phyloP scores from a whole-genome alignment of 2,329 filamentous ascomycete species.

The Tricladium varicosporioides region DNA sequence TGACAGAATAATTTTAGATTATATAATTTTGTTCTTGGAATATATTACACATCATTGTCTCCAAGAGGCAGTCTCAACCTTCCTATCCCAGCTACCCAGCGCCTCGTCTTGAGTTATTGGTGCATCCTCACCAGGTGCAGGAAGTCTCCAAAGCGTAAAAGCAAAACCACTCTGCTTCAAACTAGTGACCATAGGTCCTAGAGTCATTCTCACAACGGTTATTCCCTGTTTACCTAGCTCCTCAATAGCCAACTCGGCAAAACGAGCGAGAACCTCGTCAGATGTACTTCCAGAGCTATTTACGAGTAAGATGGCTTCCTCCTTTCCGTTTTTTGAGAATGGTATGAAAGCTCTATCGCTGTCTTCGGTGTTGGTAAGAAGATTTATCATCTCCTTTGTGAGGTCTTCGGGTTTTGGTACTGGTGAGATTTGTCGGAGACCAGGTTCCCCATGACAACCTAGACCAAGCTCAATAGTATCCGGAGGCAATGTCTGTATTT shows the following conservation, averaged over 20 bases:
- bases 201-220: slow-evolving; percentile 21
- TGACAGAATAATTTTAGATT: too few relatives aligned
- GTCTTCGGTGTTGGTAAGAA: slow-evolving; percentile 24
- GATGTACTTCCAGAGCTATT: slow-evolving; percentile 28
- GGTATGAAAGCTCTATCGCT: slow-evolving; percentile 27
- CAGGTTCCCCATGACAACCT: slow-evolving; percentile 52
- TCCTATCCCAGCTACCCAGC: slow-evolving; percentile 25
- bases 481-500: slow-evolving; percentile 25
- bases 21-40: slow-evolving; percentile 6
- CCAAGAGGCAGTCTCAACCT: slow-evolving; percentile 25
- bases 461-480: slow-evolving; percentile 41
- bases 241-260: slow-evolving; percentile 27
- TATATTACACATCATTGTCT: slow-evolving; percentile 24
- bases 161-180: slow-evolving; percentile 31
- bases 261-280: slow-evolving; percentile 27
- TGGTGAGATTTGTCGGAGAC: slow-evolving; percentile 28
- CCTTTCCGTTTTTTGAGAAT: slow-evolving; percentile 12
- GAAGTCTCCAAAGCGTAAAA: slow-evolving; percentile 27
- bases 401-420: slow-evolving; percentile 23
- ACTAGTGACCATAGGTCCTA: slow-evolving; percentile 30
- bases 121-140: slow-evolving; percentile 17
- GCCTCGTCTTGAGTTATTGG: slow-evolving; percentile 21
- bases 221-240: slow-evolving; percentile 23
- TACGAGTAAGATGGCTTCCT: slow-evolving; percentile 25
- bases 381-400: slow-evolving; percentile 25